A percentile compares a stretch with the other conserved stretches of the same genome.
phyloP scores from a whole-genome alignment of 345 rosid species.

The Gossypium anomalum region DNA sequence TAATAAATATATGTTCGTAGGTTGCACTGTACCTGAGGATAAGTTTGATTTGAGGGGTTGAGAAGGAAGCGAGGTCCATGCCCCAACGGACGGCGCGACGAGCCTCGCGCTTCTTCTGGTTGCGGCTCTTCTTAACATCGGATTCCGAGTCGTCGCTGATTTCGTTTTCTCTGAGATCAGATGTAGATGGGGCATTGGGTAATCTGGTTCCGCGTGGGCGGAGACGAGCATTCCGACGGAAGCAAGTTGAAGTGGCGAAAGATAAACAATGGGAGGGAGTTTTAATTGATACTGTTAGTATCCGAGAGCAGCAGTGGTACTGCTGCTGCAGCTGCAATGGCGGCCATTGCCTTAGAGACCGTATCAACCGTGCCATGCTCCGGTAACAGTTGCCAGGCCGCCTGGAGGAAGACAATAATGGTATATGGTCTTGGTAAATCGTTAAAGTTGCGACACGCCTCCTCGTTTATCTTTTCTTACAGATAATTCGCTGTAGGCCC shows the following conservation, averaged over 20 bases:
- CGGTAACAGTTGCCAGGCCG: not conserved
- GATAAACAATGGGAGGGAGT: conserved; percentile 14
- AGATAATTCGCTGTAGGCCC: not conserved
- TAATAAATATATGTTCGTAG: not conserved
- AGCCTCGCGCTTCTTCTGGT: conserved; percentile 90
- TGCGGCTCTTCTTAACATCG: conserved; percentile 53
- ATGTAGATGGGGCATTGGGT: conserved; percentile 24
- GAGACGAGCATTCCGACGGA: conserved; percentile 27
- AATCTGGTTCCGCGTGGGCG: conserved; percentile 32
- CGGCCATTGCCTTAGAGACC: conserved; percentile 41
- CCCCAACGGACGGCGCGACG: conserved; percentile 83
- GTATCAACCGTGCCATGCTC: conserved; percentile 45
- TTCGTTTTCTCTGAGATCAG: conserved; percentile 26
- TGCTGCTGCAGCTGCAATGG: conserved; percentile 18
- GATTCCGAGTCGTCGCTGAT: conserved; percentile 41
- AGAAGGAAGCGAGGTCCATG: conserved; percentile 71
- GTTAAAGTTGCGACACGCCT: not conserved
- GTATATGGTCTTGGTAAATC: not conserved
- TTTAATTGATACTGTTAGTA: conserved; percentile 15
- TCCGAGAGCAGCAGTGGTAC: conserved; percentile 14
- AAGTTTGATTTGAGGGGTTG: conserved; percentile 60
- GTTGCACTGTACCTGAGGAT: conserved; percentile 43
- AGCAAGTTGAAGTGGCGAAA: conserved; percentile 25
- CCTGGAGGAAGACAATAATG: not conserved
- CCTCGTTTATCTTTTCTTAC: not conserved